Base-by-base conservation (phyloP, 2,329 filamentous ascomycete genomes). In the Pyricularia sp. region DNA sequence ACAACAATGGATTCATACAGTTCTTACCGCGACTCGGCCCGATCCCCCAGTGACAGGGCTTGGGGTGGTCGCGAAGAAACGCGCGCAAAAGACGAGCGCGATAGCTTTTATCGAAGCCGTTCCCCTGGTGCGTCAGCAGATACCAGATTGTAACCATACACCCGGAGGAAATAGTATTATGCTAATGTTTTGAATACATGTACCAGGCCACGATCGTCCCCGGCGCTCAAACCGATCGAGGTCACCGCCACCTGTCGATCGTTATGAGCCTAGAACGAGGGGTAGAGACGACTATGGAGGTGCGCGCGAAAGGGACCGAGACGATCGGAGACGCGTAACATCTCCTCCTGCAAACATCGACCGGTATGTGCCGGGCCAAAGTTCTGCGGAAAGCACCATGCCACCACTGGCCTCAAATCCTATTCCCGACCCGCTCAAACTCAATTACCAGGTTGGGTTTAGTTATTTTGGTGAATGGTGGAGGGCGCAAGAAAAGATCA, bases 391-490 rank as follows among this genome's bases (percentile, higher is more conserved):
- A 28, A 74, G 82, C 33, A 78, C 82, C 9, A 75, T 78, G 22
- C 75, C 82, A 10, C 22, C 44, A 1, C 40, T 44, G 16, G 33
- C 61, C n/a, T 26, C 30, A 10, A 93, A 93, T 69, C 89, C 88
- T 9, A 77, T 93, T 3, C 81, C 84, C 13, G 89, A 93, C 67
- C 90, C 90, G 1, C 80, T 88, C 70, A 84, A 84, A 67, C 80
- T 93, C 10, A 85, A 88, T 2, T 92, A 89, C 68, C 90, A 93
- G 73, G 90, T 93, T 65, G 90, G 90, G 1, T 93, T 93, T 75
- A 93, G 89, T 16, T 93, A 88, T 75, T 93, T 91, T 70, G 87
- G 90, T 22, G 90, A 93, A 74, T 93, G 90, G 90, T 93, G 90
- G 90, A 84, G 90, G 67, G 81, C 87, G 69, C 91, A 93, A 70